These are phyloP conservation scores for Ramichloridium luteum DNA, from an alignment of 2,329 filamentous ascomycete genomes.

Conservation along the genomic window DNA sequence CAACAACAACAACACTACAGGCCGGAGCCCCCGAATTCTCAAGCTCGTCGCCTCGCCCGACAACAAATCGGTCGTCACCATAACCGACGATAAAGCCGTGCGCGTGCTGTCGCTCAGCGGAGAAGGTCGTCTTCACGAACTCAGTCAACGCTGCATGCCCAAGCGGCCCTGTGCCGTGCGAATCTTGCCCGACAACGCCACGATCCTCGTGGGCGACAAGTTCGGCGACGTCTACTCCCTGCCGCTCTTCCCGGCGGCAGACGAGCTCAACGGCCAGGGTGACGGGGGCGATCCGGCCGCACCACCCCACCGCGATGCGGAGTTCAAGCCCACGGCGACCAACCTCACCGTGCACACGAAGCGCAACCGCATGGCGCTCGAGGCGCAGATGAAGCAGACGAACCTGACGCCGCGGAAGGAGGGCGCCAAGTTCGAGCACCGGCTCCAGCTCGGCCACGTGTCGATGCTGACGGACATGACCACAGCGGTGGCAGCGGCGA, in stretches of 20 bases:
- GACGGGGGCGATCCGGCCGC: background rate
- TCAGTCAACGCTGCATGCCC: conserved; percentile 73
- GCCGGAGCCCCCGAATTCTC: conserved; percentile 47
- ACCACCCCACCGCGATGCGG: conserved; percentile 1
- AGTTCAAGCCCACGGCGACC: conserved; percentile 42
- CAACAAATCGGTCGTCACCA: conserved; percentile 57
- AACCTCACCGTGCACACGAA: conserved; percentile 49
- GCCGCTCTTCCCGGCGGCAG: conserved; percentile 48
- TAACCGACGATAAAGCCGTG: conserved; percentile 85
- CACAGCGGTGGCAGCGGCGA: conserved; percentile 35
- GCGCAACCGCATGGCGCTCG: conserved; percentile 45
- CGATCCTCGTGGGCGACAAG: conserved; percentile 79
- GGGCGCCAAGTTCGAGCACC: conserved; percentile 53
- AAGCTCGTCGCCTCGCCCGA: conserved; percentile 53
- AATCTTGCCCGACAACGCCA: conserved; percentile 55
- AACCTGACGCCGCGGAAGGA: conserved; percentile 33
- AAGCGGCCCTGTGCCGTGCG: conserved; percentile 73
- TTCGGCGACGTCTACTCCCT: conserved; percentile 92
- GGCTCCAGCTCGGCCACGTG: conserved; percentile 79
- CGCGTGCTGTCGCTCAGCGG: conserved; percentile 63
- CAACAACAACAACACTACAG: conserved; percentile 25
- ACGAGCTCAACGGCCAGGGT: conserved; percentile 15
- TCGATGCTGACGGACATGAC: conserved; percentile 78
- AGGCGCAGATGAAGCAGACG: conserved; percentile 42
- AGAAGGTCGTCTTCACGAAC: conserved; percentile 48